Percentiles rank a stretch among this genome's conserved stretches.
Conservation (phyloP, 2,329 filamentous ascomycete species). For the Albophoma yamanashiensis region DNA sequence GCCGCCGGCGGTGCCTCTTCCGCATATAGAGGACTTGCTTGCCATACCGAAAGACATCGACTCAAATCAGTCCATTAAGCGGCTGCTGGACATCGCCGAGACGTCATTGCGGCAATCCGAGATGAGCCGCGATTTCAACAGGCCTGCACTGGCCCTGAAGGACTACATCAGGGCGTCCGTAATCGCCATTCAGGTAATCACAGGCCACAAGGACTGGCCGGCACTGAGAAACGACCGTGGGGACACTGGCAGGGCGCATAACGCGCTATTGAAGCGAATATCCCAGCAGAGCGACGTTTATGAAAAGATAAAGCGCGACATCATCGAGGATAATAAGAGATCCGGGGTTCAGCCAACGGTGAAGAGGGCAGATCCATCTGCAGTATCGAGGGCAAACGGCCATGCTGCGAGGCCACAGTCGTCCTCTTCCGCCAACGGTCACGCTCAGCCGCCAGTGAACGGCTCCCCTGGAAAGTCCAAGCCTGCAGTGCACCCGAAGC, state of each 20-base stretch:
- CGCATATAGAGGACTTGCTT: slow-evolving; percentile 44
- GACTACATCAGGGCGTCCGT: slow-evolving; percentile 78
- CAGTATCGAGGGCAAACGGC: slow-evolving; percentile 7
- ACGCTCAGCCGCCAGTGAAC: slow-evolving; percentile 7
- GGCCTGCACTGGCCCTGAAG: slow-evolving; percentile 65
- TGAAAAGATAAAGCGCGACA: slow-evolving; percentile 45
- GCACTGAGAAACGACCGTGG: slow-evolving; percentile 45
- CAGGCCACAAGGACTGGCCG: slow-evolving; percentile 64
- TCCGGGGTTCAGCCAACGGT: slow-evolving; percentile 43
- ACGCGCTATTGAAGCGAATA: slow-evolving; percentile 38
- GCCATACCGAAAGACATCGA: slow-evolving; percentile 35
- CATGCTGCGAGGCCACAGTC: neutral
- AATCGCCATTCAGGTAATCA: slow-evolving; percentile 66
- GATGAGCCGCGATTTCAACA: slow-evolving; percentile 49
- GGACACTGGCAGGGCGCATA: slow-evolving; percentile 37
- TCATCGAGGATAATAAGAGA: slow-evolving; percentile 52
- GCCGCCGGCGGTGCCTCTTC: slow-evolving; percentile 24
- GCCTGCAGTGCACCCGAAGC: slow-evolving; percentile 53
- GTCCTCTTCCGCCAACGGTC: slow-evolving; percentile 1
- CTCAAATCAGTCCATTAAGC: slow-evolving; percentile 38
- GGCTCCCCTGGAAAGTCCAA: slow-evolving; percentile 23
- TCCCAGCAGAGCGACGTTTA: slow-evolving; percentile 37
- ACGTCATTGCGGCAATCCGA: slow-evolving; percentile 47
- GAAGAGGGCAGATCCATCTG: slow-evolving; percentile 5
- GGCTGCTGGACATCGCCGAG: slow-evolving; percentile 42